Percentiles rank a stretch among this genome's conserved stretches.
phyloP scores from a whole-genome alignment of 805 yeast species.

The Candida berthetii region DNA sequence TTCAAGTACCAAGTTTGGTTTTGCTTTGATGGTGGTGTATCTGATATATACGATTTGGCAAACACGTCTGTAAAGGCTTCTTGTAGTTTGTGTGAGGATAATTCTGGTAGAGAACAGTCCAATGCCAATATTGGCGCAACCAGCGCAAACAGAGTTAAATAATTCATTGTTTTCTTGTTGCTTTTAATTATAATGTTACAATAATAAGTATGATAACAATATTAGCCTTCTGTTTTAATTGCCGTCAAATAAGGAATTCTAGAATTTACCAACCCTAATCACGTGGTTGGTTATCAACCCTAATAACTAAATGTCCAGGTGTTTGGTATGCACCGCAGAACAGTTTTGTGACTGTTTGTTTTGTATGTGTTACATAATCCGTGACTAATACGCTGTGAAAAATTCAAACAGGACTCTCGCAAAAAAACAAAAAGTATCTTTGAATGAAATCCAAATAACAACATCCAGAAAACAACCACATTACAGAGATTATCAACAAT shows the following conservation, averaged over 20 bases:
- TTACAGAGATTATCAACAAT: constrained; percentile 33
- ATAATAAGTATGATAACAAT: too few relatives aligned
- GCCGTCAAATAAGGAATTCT: too few relatives aligned
- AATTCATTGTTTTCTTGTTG: not conserved
- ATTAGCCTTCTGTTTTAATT: too few relatives aligned
- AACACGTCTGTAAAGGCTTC: constrained; percentile 42
- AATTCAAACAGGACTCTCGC: not conserved
- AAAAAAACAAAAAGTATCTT: not conserved
- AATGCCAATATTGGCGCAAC: not conserved
- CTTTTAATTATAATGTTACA: too few relatives aligned
- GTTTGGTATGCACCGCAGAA: not conserved
- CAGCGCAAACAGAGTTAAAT: not conserved
- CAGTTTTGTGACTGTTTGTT: too few relatives aligned
- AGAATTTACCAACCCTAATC: too few relatives aligned
- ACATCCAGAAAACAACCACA: not conserved
- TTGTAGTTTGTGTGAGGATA: constrained; percentile 12
- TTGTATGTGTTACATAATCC: not conserved
- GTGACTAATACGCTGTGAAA: not conserved
- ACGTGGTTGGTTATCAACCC: too few relatives aligned
- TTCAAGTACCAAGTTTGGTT: constrained; percentile 64
- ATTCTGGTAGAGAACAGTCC: not conserved
- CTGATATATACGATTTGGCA: constrained; percentile 28
- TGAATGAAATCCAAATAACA: not conserved
- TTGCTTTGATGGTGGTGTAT: constrained; percentile 78
- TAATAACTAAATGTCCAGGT: too few relatives aligned